phyloP scores from a whole-genome alignment of 164 flowering plant species.

The Litsea cubeba region DNA sequence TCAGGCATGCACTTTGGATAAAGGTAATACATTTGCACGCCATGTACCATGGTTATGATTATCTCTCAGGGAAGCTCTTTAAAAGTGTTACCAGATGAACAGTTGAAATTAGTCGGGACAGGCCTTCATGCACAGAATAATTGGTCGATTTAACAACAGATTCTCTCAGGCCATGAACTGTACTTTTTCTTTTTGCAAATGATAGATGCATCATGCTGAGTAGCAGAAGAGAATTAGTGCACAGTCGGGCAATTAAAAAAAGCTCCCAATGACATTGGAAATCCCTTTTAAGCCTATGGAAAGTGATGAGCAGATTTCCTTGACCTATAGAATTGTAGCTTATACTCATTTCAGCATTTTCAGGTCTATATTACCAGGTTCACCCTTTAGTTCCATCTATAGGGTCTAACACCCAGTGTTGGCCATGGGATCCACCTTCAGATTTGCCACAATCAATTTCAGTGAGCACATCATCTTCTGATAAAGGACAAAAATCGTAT shows the following conservation, averaged over 20 bases:
- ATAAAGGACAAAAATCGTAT: slow-evolving; percentile 40
- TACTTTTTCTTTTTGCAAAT: too few species aligned
- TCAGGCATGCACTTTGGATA: too few species aligned
- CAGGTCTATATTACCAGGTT: slow-evolving; percentile 18
- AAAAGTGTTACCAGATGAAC: too few species aligned
- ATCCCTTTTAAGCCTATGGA: background rate
- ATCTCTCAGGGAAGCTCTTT: too few species aligned
- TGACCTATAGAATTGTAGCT: background rate
- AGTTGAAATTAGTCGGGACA: too few species aligned
- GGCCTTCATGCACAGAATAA: too few species aligned
- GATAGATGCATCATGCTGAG: too few species aligned
- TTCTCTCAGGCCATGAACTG: too few species aligned
- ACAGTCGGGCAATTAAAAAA: background rate
- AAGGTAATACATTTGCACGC: too few species aligned
- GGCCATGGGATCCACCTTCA: slow-evolving; percentile 90
- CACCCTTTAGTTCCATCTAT: slow-evolving; percentile 99
- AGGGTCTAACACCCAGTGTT: slow-evolving; percentile 97
- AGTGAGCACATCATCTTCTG: slow-evolving; percentile 64
- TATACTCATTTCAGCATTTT: background rate
- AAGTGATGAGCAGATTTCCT: background rate
- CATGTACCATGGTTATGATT: too few species aligned
- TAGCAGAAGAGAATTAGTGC: too few species aligned
- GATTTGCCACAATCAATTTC: slow-evolving; percentile 88
- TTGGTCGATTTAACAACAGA: too few species aligned
- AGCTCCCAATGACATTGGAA: background rate